These are phyloP conservation scores for Tetraselmis striata DNA, from an alignment of 139 green algal species.

Conservation along the genomic window DNA sequence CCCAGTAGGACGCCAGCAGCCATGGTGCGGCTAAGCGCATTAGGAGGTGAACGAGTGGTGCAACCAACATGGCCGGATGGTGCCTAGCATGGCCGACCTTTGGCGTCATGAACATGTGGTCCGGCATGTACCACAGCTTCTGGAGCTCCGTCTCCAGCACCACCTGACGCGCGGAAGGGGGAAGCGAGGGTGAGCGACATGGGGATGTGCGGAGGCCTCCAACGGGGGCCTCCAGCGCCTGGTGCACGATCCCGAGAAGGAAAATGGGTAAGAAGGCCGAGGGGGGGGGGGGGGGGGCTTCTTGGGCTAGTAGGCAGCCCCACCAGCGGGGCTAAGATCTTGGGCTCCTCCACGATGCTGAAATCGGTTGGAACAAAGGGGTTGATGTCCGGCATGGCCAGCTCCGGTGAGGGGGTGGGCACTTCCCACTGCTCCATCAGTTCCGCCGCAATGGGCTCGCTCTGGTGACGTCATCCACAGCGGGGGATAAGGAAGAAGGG, in stretches of 20 bases:
- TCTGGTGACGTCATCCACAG: no score
- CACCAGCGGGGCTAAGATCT: neutral
- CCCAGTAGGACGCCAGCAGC: no score
- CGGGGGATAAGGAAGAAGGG: no score
- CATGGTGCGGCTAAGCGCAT: no score
- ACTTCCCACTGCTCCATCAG: neutral
- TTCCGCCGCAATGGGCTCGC: neutral
- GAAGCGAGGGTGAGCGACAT: neutral
- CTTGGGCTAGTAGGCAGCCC: no score
- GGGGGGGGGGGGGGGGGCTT: no score
- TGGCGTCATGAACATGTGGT: conserved; percentile 26
- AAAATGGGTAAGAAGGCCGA: no score
- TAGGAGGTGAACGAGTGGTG: no score
- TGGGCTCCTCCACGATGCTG: conserved; percentile 35
- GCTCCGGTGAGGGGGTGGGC: conserved; percentile 1
- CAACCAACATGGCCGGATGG: no score
- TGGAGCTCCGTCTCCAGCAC: conserved; percentile 3
- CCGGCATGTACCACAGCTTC: conserved; percentile 31
- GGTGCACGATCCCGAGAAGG: no score
- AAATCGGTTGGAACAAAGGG: conserved; percentile 77
- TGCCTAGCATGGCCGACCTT: conserved; percentile 23
- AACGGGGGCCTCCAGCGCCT: no score
- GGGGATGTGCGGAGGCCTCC: no score
- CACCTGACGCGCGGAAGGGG: conserved; percentile 7
- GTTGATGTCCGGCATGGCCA: conserved; percentile 74